Evolutionary conservation across 192 early-diverging fungal species (phyloP), one percentile per base, ranked within the genome.

Genomic region (Dissophora ornata): DNA sequence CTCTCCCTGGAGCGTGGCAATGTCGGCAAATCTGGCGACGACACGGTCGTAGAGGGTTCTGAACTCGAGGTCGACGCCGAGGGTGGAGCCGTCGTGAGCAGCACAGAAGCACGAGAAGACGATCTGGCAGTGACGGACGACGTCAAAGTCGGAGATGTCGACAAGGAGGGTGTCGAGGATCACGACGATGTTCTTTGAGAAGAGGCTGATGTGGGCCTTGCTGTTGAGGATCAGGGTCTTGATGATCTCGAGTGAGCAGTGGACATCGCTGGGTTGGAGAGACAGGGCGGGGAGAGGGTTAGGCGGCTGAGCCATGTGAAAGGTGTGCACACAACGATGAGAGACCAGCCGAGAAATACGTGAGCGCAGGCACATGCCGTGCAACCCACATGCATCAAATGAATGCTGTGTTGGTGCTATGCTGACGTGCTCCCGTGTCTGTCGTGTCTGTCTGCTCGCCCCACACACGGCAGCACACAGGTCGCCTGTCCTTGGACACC

Each of bases 121-220:
- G 25, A 51, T 33, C 41, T 77, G 73, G 19, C 73, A 77, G 29
- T 77, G 73, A 6, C 73, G 62, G 3, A 77, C 64, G 42, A 77
- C 46, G 18, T 77, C 73, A 24, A 62, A 67, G 22, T 77, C 73
- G 9, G 73, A 57, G 24, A 67, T 66, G 45, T 77, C 73, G 29
- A 62, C 64, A 8, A 77, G 47, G 13, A 77, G 51, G 0, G 64
- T 42, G 34, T 86, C 84, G n/a, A 93, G 81, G 38, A 93, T 83
- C 26, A 84, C 85, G 5, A 96, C 84, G 56, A 95, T 84, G 50
- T 91, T 86, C 60, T 90, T 90, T 29, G 92, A 91, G 68, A 97
- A 95, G 34, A 96, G 83, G 66, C 91, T 90, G 24, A 95, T 71
- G 59, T 96, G 88, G 26, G 85, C 75, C 36, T 87, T 86, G 71